These are phyloP conservation scores for Rhizophora apiculata DNA, from an alignment of 345 rosid genomes.

Conservation along the genomic window DNA sequence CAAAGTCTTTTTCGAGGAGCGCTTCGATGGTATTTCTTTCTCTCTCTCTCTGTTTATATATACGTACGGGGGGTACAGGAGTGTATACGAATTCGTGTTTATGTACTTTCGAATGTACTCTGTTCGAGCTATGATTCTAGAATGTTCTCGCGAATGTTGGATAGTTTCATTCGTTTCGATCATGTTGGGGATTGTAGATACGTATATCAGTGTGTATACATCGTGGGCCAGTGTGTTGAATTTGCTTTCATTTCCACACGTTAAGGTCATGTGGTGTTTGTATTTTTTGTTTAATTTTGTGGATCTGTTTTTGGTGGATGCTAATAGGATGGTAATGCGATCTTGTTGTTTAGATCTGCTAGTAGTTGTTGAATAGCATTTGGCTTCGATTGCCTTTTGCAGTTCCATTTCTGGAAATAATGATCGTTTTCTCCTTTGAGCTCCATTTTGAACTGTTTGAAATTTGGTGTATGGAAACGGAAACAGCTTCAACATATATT, in stretches of 20 bases:
- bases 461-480: too few relatives aligned
- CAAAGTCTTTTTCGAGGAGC: slow-evolving; percentile 81
- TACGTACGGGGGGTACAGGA: not conserved
- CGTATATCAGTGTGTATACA: not conserved
- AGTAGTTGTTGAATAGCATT: not conserved
- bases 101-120: not conserved
- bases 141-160: too few relatives aligned
- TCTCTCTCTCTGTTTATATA: not conserved
- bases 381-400: not conserved
- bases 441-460: too few relatives aligned
- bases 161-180: too few relatives aligned
- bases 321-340: slow-evolving; percentile 3
- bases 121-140: too few relatives aligned
- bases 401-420: not conserved
- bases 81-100: not conserved
- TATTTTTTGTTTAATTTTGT: not conserved
- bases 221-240: not conserved
- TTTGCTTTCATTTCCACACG: not conserved
- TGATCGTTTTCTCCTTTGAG: not conserved
- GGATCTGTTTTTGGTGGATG: slow-evolving; percentile 15
- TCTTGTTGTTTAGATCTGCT: slow-evolving; percentile 21
- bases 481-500: too few relatives aligned
- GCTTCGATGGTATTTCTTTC: slow-evolving; percentile 62
- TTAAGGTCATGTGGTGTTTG: slow-evolving; percentile 9
- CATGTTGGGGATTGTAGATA: not conserved